These are phyloP conservation scores for Gaeumannomyces sp. DNA, from an alignment of 2,329 filamentous ascomycete species.

Conservation along the genomic window DNA sequence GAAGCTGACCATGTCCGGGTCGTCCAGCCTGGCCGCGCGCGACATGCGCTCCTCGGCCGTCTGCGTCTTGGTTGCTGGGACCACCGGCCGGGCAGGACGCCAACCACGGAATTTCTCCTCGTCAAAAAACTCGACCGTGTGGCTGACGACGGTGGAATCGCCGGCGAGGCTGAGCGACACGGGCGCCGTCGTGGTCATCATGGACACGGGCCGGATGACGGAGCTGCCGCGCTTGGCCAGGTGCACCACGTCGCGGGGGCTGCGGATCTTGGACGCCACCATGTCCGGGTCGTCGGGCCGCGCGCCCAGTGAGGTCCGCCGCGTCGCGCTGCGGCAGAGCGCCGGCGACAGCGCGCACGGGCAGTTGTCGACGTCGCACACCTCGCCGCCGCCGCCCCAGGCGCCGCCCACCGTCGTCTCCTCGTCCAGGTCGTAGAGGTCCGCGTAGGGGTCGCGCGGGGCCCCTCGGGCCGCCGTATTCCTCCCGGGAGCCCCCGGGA, in stretches of 20 bases:
- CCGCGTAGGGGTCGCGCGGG: not conserved
- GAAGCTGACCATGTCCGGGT: constrained; percentile 3
- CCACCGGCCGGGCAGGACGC: too few species aligned
- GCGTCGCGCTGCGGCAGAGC: not conserved
- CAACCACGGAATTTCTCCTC: not conserved
- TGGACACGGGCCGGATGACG: not conserved
- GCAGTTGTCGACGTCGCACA: not conserved
- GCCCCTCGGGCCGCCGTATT: not conserved
- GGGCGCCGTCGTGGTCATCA: not conserved
- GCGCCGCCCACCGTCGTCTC: not conserved
- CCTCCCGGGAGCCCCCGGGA: not conserved
- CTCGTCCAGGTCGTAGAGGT: not conserved
- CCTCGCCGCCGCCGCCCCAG: not conserved
- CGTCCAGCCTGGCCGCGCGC: not conserved
- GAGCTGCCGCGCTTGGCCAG: constrained; percentile 4
- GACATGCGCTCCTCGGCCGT: not conserved
- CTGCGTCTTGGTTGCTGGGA: too few species aligned
- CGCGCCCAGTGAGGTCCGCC: constrained; percentile 2
- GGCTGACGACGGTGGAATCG: not conserved
- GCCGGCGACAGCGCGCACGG: not conserved
- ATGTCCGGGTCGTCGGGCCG: constrained; percentile 3
- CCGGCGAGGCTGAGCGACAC: not conserved
- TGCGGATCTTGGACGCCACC: constrained; percentile 5
- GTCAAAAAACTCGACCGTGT: not conserved
- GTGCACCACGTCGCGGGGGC: constrained; percentile 4